Evolutionary conservation across 1,284 basidiomycete species (phyloP), one percentile per base, ranked within the genome.

Genomic region (Cryptococcus sp.): DNA sequence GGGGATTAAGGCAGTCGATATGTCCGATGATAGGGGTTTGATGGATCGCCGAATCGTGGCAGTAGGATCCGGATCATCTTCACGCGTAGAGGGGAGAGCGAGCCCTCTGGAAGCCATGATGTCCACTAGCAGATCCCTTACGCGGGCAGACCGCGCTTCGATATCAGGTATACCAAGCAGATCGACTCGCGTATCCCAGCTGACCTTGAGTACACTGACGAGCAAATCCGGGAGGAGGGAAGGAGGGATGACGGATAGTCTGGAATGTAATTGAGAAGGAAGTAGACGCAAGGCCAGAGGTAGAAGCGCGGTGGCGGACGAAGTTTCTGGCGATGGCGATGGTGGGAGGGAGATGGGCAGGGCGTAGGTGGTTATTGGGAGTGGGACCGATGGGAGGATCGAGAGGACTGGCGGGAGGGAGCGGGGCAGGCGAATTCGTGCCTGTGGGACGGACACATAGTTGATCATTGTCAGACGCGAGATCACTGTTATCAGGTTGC

Each of bases 401-500:
- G 73, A 72, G 5, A 77, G 57, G 22, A 74, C 61, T 1, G 75
- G 75, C 1, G 75, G 75, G 3, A 77, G 65, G 0, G 72, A 69
- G 38, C 69, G 64, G 3, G 75, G 72, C 8, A 77, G 66, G 35
- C 73, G 62, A 22, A 77, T 67, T 3, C 75, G 66, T 23, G 71
- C 54, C 70, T 71, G 27, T 25, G 25, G 52, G 38, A 1, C 16
- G 23, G 25, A 7, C 20, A 41, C n/a, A 41, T 38, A n/a, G 22
- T 54, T 7, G 23, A 8, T 41, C 27, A 38, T 11, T 25, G 25
- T 25, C 25, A 25, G 25, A 3, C 3, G 25, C 3, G 6, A 25
- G 25, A 25, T 23, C 3, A 10, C 19, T 35, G n/a, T n/a, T n/a
- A n/a, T n/a, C n/a, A n/a, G n/a, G n/a, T n/a, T n/a, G n/a, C n/a